Conservation (phyloP, 805 yeast species). For the Candida michaelii region DNA sequence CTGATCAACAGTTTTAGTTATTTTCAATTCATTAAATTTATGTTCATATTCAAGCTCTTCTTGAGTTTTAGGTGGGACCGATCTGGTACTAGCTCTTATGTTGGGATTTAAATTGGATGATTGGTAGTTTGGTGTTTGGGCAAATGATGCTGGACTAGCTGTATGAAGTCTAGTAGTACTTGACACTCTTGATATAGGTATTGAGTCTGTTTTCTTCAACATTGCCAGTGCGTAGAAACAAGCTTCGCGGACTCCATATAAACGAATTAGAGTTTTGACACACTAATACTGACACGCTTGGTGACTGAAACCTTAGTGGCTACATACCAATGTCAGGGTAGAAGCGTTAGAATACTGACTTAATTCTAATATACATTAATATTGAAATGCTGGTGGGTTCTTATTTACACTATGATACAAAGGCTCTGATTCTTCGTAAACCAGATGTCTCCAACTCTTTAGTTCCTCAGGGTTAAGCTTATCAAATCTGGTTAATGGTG, state of each 20-base stretch:
- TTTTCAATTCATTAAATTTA: conserved; percentile 31
- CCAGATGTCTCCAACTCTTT: conserved; percentile 1
- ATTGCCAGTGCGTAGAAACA: no score
- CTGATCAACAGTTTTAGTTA: conserved; percentile 28
- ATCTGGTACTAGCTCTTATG: conserved; percentile 24
- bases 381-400: conserved; percentile 2
- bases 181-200: conserved; percentile 37
- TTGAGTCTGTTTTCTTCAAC: conserved; percentile 18
- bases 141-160: conserved; percentile 23
- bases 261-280: no score
- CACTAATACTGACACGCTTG: no score
- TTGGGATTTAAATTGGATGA: conserved; percentile 40
- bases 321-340: no score
- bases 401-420: not conserved
- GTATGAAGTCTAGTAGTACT: conserved; percentile 34
- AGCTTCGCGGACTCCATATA: no score
- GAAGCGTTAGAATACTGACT: no score
- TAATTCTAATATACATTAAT: conserved; percentile 1
- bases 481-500: conserved; percentile 5
- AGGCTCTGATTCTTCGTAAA: conserved; percentile 8
- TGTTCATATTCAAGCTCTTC: conserved; percentile 24
- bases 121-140: conserved; percentile 31
- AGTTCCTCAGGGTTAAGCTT: not conserved
- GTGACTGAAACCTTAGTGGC: no score
- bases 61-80: conserved; percentile 17